These are phyloP conservation scores for Trametes cingulata DNA, from an alignment of 768 basidiomycete species.

Conservation along the genomic window DNA sequence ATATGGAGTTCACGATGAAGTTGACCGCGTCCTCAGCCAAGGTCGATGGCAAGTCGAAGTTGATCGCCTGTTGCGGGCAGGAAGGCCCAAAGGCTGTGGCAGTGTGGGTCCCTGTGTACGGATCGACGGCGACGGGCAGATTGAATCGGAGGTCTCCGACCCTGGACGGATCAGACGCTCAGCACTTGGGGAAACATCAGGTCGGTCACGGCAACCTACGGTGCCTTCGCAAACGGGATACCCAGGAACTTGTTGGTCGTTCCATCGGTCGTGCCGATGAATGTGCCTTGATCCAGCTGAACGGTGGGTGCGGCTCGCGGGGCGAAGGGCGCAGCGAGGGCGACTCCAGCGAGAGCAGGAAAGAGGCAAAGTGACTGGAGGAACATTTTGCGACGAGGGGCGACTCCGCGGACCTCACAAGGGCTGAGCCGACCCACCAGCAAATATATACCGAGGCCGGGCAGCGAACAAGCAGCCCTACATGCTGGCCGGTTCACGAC, in stretches of 20 bases:
- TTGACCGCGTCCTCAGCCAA: conserved; percentile 23
- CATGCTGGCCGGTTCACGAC: not conserved
- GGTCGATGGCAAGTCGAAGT: conserved; percentile 18
- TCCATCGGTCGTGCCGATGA: conserved; percentile 15
- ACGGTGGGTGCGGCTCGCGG: conserved; percentile 12
- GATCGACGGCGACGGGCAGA: conserved; percentile 26
- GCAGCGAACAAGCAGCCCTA: not conserved
- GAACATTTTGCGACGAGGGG: conserved; percentile 4
- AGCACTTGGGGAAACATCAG: not conserved
- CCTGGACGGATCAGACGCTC: conserved; percentile 2
- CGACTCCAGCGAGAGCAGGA: not conserved
- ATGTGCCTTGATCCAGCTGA: conserved; percentile 19
- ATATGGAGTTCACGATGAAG: conserved; percentile 20
- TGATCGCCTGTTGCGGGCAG: conserved; percentile 41
- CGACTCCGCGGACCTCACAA: not conserved
- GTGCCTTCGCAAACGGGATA: conserved; percentile 21
- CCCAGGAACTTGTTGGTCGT: conserved; percentile 18
- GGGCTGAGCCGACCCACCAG: not conserved
- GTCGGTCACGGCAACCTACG: conserved; percentile 6
- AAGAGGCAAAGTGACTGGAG: conserved; percentile 9
- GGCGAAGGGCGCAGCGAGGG: conserved; percentile 8
- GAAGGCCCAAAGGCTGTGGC: conserved; percentile 40
- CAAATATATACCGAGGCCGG: not conserved
- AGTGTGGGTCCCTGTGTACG: conserved; percentile 36
- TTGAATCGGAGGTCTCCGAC: conserved; percentile 27